Percentiles rank a stretch among this genome's conserved stretches.
Evolutionary conservation across 2,329 filamentous ascomycete species (phyloP).

Genomic region (Hypoxylon sp.): DNA sequence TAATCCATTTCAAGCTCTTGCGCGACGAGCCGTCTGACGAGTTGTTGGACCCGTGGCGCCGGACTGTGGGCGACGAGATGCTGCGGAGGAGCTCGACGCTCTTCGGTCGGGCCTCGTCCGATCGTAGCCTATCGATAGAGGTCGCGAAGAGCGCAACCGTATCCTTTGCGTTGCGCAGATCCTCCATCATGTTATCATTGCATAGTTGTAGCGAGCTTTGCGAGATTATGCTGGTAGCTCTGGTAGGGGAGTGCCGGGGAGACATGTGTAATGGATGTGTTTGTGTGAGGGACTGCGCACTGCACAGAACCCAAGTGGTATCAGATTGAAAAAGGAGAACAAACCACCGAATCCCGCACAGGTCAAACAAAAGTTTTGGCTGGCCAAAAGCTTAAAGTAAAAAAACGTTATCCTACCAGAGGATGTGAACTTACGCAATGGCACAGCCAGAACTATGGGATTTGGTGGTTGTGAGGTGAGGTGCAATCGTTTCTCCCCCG

Average conservation of each 20-base stretch:
- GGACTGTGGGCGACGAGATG: slow-evolving; percentile 13
- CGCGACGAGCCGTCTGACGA: slow-evolving; percentile 30
- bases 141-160: slow-evolving; percentile 43
- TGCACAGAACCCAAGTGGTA: slow-evolving; percentile 11
- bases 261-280: slow-evolving; percentile 21
- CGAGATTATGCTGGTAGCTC: background rate
- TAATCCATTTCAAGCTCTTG: slow-evolving; percentile 19
- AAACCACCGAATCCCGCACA: slow-evolving; percentile 6
- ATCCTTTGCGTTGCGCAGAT: slow-evolving; percentile 45
- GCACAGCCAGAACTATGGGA: slow-evolving; percentile 21
- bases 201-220: slow-evolving; percentile 3
- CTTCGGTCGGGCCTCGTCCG: slow-evolving; percentile 17
- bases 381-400: slow-evolving; percentile 22
- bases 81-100: slow-evolving; percentile 8
- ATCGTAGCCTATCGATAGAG: slow-evolving; percentile 42
- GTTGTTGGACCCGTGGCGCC: slow-evolving; percentile 38
- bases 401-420: slow-evolving; percentile 27
- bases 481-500: slow-evolving; percentile 10
- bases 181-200: slow-evolving; percentile 41
- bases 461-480: slow-evolving; percentile 16
- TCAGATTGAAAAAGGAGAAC: slow-evolving; percentile 12
- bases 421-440: slow-evolving; percentile 31
- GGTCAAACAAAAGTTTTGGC: slow-evolving; percentile 9
- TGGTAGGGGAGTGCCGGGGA: slow-evolving; percentile 8
- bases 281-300: slow-evolving; percentile 5